Percentiles rank a stretch among this genome's conserved stretches.
These are phyloP conservation scores for Xerocomellus amylosporus DNA, from an alignment of 768 basidiomycete genomes.

Conservation along the genomic window DNA sequence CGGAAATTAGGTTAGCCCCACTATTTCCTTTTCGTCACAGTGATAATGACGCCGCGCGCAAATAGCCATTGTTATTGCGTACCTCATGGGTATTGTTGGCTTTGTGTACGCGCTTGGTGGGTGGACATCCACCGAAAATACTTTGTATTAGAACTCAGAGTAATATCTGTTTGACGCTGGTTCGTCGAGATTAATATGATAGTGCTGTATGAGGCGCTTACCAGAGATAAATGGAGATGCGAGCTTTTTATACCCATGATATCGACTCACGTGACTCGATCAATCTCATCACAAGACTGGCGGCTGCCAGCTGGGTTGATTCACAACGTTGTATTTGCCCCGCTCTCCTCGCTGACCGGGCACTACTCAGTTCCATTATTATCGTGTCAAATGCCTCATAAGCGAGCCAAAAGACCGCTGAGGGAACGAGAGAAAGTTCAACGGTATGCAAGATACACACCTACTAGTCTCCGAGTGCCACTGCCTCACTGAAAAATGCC, in stretches of 20 bases:
- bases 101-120: constrained; percentile 53
- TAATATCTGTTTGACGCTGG: constrained; percentile 9
- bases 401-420: constrained; percentile 53
- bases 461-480: neutral
- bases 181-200: neutral
- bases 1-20: constrained; percentile 48
- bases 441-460: constrained; percentile 38
- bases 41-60: constrained; percentile 11
- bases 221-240: constrained; percentile 5
- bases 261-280: constrained; percentile 19
- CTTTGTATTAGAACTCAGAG: constrained; percentile 42
- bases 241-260: neutral
- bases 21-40: constrained; percentile 9
- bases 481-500: neutral
- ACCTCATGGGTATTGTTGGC: constrained; percentile 56
- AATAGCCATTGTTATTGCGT: constrained; percentile 53
- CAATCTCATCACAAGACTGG: too few species aligned
- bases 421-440: constrained; percentile 42
- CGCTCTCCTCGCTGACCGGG: neutral
- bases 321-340: constrained; percentile 16
- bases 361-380: constrained; percentile 16
- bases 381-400: constrained; percentile 57
- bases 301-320: too few species aligned
- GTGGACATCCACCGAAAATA: constrained; percentile 45
- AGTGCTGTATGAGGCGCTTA: neutral